phyloP scores from a whole-genome alignment of 2,329 filamentous ascomycete species.

The Claviceps africana region DNA sequence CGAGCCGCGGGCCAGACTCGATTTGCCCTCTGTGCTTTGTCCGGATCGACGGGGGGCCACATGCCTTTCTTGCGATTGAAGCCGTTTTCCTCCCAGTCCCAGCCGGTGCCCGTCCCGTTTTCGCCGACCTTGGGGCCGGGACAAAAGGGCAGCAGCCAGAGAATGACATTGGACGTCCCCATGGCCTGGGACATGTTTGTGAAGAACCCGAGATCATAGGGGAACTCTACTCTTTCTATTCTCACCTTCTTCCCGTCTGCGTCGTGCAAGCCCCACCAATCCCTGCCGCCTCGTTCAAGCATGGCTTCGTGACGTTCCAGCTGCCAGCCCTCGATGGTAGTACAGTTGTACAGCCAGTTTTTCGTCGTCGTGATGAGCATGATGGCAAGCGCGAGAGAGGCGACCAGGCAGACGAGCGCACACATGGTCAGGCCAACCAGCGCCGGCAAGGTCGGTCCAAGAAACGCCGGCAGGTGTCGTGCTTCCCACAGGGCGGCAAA shows the following conservation, averaged over 20 bases:
- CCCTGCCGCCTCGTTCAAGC: slow-evolving; percentile 31
- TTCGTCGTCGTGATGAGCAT: slow-evolving; percentile 50
- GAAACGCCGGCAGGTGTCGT: slow-evolving; percentile 57
- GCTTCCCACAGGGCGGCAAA: slow-evolving; percentile 46
- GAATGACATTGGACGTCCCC: slow-evolving; percentile 50
- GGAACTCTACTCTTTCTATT: slow-evolving; percentile 58
- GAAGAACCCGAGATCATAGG: slow-evolving; percentile 67
- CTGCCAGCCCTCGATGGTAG: slow-evolving; percentile 73
- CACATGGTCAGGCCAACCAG: slow-evolving; percentile 50
- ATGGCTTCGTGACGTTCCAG: slow-evolving; percentile 48
- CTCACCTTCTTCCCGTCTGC: slow-evolving; percentile 27
- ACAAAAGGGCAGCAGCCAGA: slow-evolving; percentile 58
- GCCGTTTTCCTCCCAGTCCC: slow-evolving; percentile 61
- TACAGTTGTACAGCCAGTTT: slow-evolving; percentile 53
- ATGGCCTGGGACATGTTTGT: slow-evolving; percentile 62
- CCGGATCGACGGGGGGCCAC: slow-evolving; percentile 52
- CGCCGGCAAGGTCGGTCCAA: slow-evolving; percentile 49
- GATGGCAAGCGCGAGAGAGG: slow-evolving; percentile 47
- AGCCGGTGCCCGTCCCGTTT: slow-evolving; percentile 28
- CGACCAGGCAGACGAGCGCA: slow-evolving; percentile 40
- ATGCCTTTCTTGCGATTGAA: slow-evolving; percentile 51
- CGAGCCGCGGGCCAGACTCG: slow-evolving; percentile 25
- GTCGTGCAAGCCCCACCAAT: slow-evolving; percentile 28
- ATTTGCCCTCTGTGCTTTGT: slow-evolving; percentile 36
- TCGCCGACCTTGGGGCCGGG: slow-evolving; percentile 30